phyloP scores from a whole-genome alignment of 2,329 filamentous ascomycete genomes.

The Lasiodiplodia sp. region DNA sequence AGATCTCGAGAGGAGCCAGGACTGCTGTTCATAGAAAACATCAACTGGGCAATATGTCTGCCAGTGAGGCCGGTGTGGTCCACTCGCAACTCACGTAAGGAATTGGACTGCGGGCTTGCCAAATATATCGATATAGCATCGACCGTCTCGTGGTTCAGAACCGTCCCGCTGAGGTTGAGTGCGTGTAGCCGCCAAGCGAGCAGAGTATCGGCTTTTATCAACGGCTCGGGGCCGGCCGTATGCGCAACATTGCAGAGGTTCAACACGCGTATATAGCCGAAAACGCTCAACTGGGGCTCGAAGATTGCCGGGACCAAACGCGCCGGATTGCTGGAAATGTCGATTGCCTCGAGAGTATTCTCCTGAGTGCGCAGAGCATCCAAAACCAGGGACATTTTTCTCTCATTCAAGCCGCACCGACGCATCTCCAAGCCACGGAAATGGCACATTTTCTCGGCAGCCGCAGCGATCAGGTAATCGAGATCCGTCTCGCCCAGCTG shows the following conservation, averaged over 20 bases:
- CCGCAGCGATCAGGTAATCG: constrained; percentile 72
- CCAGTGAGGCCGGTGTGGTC: constrained; percentile 73
- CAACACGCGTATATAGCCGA: constrained; percentile 70
- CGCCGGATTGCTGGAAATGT: constrained; percentile 72
- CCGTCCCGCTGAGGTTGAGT: constrained; percentile 68
- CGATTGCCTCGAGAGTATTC: constrained; percentile 70
- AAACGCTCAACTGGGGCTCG: constrained; percentile 70
- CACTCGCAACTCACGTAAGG: constrained; percentile 67
- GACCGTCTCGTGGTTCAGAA: constrained; percentile 67
- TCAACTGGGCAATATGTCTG: constrained; percentile 68
- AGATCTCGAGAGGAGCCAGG: constrained; percentile 62
- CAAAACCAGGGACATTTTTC: constrained; percentile 67
- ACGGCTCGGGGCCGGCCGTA: constrained; percentile 67
- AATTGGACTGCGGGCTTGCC: constrained; percentile 64
- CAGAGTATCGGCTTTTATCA: constrained; percentile 71
- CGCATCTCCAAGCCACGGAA: constrained; percentile 73
- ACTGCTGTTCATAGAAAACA: constrained; percentile 66
- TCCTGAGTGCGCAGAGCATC: constrained; percentile 71
- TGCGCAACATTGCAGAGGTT: constrained; percentile 71
- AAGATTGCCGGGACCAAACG: constrained; percentile 70
- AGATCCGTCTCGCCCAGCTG: constrained; percentile 74
- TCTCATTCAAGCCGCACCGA: constrained; percentile 66
- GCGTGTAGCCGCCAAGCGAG: constrained; percentile 73
- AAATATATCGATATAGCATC: constrained; percentile 72
- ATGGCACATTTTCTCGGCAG: constrained; percentile 69